Conservation (phyloP, 139 green algal genomes). For the Monoraphidium neglectum region DNA sequence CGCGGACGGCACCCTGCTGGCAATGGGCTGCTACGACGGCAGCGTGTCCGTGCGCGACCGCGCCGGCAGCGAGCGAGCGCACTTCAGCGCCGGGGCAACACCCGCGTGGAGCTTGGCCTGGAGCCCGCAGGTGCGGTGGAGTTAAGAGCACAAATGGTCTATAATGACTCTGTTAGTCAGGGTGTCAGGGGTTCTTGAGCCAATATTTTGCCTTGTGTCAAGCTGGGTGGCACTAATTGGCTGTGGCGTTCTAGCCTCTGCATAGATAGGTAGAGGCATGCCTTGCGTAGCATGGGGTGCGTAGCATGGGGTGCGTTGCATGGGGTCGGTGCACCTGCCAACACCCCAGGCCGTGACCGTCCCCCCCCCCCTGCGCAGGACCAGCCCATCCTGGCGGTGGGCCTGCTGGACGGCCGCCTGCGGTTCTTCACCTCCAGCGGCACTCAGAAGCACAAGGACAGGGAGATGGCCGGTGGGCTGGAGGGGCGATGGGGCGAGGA, state of each 20-base stretch:
- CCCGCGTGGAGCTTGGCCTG: conserved; percentile 78
- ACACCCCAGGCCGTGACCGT: too few relatives aligned
- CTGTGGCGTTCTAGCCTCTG: too few relatives aligned
- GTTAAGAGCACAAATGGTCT: background rate
- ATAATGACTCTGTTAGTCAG: too few relatives aligned
- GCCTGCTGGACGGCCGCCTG: conserved; percentile 75
- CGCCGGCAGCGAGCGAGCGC: conserved; percentile 65
- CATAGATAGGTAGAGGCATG: too few relatives aligned
- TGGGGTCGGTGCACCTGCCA: too few relatives aligned
- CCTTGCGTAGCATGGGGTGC: too few relatives aligned
- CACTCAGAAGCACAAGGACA: conserved; percentile 64
- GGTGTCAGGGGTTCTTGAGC: too few relatives aligned
- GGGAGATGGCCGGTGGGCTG: conserved; percentile 43
- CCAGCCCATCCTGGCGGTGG: conserved; percentile 52
- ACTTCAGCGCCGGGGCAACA: conserved; percentile 53
- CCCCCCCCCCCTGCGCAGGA: too few relatives aligned
- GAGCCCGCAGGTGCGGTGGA: conserved; percentile 47
- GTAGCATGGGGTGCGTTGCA: too few relatives aligned
- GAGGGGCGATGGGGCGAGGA: too few relatives aligned
- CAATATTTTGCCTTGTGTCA: too few relatives aligned
- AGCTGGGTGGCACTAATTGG: too few relatives aligned
- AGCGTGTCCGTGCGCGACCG: conserved; percentile 74
- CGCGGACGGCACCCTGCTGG: conserved; percentile 73
- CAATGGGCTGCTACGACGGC: conserved; percentile 77
- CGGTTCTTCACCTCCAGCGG: conserved; percentile 74